Percentiles rank a stretch among this genome's conserved stretches.
Conservation (phyloP, 2,329 filamentous ascomycete genomes). For the Xylaria sp. region DNA sequence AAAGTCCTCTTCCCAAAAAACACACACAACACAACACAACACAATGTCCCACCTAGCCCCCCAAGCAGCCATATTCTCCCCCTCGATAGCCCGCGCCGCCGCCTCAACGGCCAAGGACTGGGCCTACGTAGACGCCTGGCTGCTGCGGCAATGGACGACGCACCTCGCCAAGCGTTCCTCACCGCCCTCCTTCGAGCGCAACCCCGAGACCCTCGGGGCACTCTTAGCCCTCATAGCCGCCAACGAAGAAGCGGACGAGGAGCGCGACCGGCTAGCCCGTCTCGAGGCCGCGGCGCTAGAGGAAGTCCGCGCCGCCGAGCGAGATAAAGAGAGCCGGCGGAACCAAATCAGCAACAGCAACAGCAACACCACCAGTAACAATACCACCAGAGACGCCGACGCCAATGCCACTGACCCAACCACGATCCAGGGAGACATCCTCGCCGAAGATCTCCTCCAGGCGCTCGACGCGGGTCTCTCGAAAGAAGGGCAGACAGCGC, state of each 20-base stretch:
- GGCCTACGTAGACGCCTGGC: slow-evolving; percentile 86
- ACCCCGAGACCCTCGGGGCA: slow-evolving; percentile 78
- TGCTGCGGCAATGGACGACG: slow-evolving; percentile 63
- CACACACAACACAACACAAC: too few species aligned
- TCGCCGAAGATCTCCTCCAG: slow-evolving; percentile 53
- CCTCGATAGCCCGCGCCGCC: slow-evolving; percentile 72
- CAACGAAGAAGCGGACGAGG: slow-evolving; percentile 81
- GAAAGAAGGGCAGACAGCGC: slow-evolving; percentile 58
- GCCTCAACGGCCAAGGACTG: slow-evolving; percentile 88
- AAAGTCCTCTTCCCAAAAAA: too few species aligned
- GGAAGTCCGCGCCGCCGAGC: slow-evolving; percentile 51
- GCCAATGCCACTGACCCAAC: too few species aligned
- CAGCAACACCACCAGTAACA: slow-evolving; percentile 9
- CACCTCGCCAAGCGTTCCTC: slow-evolving; percentile 30
- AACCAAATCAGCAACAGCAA: background rate
- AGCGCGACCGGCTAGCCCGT: slow-evolving; percentile 61
- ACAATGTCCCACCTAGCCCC: slow-evolving; percentile 43
- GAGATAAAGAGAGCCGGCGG: slow-evolving; percentile 25
- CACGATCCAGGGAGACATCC: slow-evolving; percentile 29
- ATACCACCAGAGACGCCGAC: slow-evolving; percentile 1
- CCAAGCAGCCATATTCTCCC: slow-evolving; percentile 67
- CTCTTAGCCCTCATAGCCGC: slow-evolving; percentile 74
- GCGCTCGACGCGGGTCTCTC: slow-evolving; percentile 61
- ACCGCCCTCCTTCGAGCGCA: slow-evolving; percentile 81
- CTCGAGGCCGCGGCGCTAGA: slow-evolving; percentile 65